phyloP scores from a whole-genome alignment of 2,329 filamentous ascomycete species.

The Fusarium albosuccineum region DNA sequence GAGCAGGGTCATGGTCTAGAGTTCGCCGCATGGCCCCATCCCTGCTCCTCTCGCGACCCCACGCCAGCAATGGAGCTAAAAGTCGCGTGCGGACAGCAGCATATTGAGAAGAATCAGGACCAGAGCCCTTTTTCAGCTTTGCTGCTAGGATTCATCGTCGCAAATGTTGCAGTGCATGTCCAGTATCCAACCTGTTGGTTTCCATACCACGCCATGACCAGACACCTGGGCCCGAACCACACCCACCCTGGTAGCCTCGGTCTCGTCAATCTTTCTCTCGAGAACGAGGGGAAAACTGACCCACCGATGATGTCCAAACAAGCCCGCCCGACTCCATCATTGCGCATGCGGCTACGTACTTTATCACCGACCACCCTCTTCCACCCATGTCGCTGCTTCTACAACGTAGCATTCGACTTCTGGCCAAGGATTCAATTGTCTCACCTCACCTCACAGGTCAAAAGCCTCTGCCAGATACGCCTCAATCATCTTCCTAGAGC shows the following conservation, averaged over 20 bases:
- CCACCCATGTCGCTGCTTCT: background rate
- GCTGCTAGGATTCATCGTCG: background rate
- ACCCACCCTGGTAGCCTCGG: background rate
- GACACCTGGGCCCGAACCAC: slow-evolving; percentile 4
- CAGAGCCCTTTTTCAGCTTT: no score
- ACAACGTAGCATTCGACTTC: slow-evolving; percentile 1
- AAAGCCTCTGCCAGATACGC: no score
- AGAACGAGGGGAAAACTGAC: background rate
- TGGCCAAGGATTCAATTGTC: background rate
- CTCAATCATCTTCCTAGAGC: no score
- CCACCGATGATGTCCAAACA: background rate
- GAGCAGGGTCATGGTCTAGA: background rate
- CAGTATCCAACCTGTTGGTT: background rate
- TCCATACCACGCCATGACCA: background rate
- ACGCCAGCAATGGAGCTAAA: background rate
- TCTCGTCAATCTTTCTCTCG: background rate
- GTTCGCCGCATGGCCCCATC: slow-evolving; percentile 1
- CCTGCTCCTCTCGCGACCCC: background rate
- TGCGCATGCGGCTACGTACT: slow-evolving; percentile 8
- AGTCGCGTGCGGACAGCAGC: background rate
- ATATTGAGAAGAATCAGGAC: no score
- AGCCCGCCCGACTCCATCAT: background rate
- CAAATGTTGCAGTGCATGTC: slow-evolving; percentile 4
- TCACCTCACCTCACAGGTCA: background rate
- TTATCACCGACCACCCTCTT: background rate